phyloP scores from a whole-genome alignment of 768 basidiomycete species.

The Boletus speciosus region DNA sequence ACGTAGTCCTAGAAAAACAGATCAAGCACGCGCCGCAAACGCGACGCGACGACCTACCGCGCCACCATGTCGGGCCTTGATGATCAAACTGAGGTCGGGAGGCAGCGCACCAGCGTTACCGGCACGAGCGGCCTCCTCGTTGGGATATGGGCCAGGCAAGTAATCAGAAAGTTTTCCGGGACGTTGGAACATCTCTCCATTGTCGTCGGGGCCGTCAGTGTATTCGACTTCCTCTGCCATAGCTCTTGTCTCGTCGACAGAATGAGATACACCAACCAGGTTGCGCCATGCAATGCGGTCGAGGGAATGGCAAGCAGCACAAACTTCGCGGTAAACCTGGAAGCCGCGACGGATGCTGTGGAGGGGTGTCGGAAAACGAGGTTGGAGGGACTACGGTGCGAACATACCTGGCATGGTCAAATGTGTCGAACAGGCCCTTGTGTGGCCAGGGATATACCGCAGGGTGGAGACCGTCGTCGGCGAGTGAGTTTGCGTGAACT shows the following conservation, averaged over 20 bases:
- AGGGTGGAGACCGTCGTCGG: conserved; percentile 94
- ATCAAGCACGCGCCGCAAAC: neutral
- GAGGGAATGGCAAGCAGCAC: conserved; percentile 97
- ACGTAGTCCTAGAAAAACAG: conserved; percentile 75
- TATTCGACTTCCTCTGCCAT: conserved; percentile 99
- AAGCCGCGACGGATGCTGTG: conserved; percentile 90
- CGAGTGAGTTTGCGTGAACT: conserved; percentile 88
- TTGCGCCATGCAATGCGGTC: conserved; percentile 99
- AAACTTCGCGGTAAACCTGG: conserved; percentile 98
- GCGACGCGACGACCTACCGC: conserved; percentile 56
- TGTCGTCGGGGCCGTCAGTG: conserved; percentile 88
- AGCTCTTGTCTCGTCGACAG: conserved; percentile 79
- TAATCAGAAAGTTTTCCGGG: conserved; percentile 99
- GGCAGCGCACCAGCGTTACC: conserved; percentile 93
- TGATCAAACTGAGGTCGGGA: conserved; percentile 94
- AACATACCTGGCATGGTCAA: conserved; percentile 92
- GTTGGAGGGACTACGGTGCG: conserved; percentile 8
- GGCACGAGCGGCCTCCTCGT: conserved; percentile 95
- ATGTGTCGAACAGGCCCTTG: conserved; percentile 82
- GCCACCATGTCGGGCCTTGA: conserved; percentile 97
- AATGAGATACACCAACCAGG: conserved; percentile 96
- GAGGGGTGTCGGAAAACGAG: conserved; percentile 8
- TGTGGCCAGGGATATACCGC: conserved; percentile 87
- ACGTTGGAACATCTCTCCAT: conserved; percentile 98
- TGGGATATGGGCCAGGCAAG: conserved; percentile 91